Evolutionary conservation across 805 yeast species (phyloP).

Genomic region (Zygoascus tannicola): DNA sequence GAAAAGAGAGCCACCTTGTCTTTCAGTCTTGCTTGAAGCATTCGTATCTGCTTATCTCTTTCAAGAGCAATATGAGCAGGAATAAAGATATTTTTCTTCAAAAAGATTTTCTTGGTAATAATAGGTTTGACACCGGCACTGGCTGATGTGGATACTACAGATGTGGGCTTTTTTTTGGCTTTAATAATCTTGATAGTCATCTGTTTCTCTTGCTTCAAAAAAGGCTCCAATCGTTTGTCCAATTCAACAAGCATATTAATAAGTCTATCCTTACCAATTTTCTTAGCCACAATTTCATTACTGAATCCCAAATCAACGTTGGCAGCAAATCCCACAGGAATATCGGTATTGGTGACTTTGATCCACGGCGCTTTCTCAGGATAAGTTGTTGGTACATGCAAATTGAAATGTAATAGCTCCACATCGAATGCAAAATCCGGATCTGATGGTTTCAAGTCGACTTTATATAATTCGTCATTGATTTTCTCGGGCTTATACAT

Average conservation of each 20-base stretch:
- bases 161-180: not conserved
- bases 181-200: conserved; percentile 52
- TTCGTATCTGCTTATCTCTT: conserved; percentile 15
- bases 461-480: conserved; percentile 4
- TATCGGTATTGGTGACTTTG: conserved; percentile 52
- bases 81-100: conserved; percentile 10
- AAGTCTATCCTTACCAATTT: conserved; percentile 34
- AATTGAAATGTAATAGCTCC: conserved; percentile 40
- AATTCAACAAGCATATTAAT: conserved; percentile 46
- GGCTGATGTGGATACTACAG: not conserved
- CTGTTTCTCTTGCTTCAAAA: conserved; percentile 49
- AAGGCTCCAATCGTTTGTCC: conserved; percentile 49
- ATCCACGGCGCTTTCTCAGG: conserved; percentile 45
- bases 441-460: conserved; percentile 42
- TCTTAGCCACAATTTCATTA: conserved; percentile 29
- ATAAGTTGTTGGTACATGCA: conserved; percentile 47
- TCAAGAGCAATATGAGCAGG: conserved; percentile 14
- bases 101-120: not conserved
- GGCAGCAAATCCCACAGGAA: conserved; percentile 58
- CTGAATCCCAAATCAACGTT: conserved; percentile 61
- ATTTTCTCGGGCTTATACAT: conserved; percentile 1
- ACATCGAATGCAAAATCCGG: conserved; percentile 68
- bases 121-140: conserved; percentile 1
- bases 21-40: conserved; percentile 11
- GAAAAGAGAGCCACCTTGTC: conserved; percentile 5